Evolutionary conservation across 352 stramenopile species (phyloP), one percentile per base, ranked within the genome.

Genomic region (Pythium grandisporangium): DNA sequence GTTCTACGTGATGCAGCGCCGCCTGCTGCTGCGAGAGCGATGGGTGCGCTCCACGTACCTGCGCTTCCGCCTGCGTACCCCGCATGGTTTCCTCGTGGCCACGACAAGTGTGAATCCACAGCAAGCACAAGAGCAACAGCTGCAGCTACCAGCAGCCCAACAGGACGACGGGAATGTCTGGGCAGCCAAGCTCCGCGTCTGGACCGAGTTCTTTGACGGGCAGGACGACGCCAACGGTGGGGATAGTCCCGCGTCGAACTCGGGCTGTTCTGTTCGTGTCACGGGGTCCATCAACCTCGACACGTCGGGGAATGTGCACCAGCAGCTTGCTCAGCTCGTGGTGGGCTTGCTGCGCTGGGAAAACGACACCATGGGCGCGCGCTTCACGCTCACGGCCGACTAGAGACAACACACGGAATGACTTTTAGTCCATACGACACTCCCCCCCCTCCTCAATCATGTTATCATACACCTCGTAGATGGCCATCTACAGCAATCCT

Each of bases 331-430:
- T 4, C 34, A 48, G n/a, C 17, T 60, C 6, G 48, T 60, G 12
- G 53, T 60, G 16, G 42, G 41, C 4, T 24, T 60, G 26, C 21
- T 60, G 35, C 44, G 51, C 10, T 60, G 51, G 51, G 51, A 60
- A 13, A 54, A 60, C 45, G 14, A 49, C 34, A 39, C 45, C 30
- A 51, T 60, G 13, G 51, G 51, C 23, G 45, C 51, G 3, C 20
- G 47, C 25, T 60, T 60, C 30, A 48, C 45, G 5, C 45, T 60
- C 19, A 37, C 43, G 5, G 43, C 42, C 21, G 11, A n/a, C n/a
- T n/a, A n/a, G n/a, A n/a, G n/a, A n/a, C n/a, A n/a, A n/a, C n/a
- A n/a, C n/a, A n/a, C n/a, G n/a, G n/a, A n/a, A n/a, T n/a, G n/a
- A n/a, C n/a, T n/a, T n/a, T n/a, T n/a, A n/a, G n/a, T n/a, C n/a